These are phyloP conservation scores for Colletotrichum sp. DNA, from an alignment of 2,329 filamentous ascomycete species.

Conservation along the genomic window DNA sequence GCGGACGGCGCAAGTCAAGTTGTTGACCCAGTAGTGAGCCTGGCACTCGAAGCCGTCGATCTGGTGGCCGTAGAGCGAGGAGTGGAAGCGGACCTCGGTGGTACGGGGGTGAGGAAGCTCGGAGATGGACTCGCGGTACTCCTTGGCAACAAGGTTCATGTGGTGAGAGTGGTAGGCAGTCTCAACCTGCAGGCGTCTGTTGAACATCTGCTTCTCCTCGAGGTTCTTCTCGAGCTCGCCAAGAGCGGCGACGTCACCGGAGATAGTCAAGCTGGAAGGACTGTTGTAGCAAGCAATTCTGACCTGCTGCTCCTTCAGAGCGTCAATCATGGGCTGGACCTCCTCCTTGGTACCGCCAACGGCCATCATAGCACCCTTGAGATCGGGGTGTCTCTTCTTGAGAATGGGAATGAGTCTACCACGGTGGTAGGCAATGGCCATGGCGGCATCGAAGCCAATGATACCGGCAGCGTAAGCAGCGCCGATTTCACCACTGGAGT, in stretches of 20 bases:
- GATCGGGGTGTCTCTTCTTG: slow-evolving; percentile 41
- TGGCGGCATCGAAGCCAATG: slow-evolving; percentile 45
- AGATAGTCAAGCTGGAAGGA: slow-evolving; percentile 55
- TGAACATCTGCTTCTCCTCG: slow-evolving; percentile 45
- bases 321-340: slow-evolving; percentile 49
- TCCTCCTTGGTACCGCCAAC: slow-evolving; percentile 52
- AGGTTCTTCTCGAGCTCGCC: slow-evolving; percentile 36
- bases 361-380: slow-evolving; percentile 60
- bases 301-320: slow-evolving; percentile 32
- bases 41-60: slow-evolving; percentile 36
- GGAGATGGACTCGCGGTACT: slow-evolving; percentile 42
- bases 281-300: slow-evolving; percentile 54
- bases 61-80: slow-evolving; percentile 47
- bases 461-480: slow-evolving; percentile 47
- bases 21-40: slow-evolving; percentile 49
- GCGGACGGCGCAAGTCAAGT: slow-evolving; percentile 43
- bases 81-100: slow-evolving; percentile 47
- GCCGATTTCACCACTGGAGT: slow-evolving; percentile 54
- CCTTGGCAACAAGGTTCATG: slow-evolving; percentile 51
- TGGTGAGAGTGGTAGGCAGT: slow-evolving; percentile 61
- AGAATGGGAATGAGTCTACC: slow-evolving; percentile 49
- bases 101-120: slow-evolving; percentile 38
- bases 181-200: slow-evolving; percentile 52
- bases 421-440: slow-evolving; percentile 55
- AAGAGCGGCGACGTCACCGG: slow-evolving; percentile 26